phyloP scores from a whole-genome alignment of 2,329 filamentous ascomycete species.

The Colletotrichum gloeosporioides region DNA sequence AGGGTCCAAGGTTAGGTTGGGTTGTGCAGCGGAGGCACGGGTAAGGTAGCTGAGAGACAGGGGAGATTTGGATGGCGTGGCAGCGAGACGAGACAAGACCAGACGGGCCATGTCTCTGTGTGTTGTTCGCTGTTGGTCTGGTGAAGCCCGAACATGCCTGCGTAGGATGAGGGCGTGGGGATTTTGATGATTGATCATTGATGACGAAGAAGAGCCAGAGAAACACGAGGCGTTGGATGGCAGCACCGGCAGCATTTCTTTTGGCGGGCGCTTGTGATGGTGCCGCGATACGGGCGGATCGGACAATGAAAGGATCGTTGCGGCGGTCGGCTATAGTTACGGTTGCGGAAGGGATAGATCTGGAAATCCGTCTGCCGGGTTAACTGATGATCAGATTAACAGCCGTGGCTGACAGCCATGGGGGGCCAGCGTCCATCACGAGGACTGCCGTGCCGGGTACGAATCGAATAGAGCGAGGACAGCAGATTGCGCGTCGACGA shows the following conservation, averaged over 20 bases:
- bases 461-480: background rate
- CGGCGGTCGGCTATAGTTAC: background rate
- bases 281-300: background rate
- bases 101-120: background rate
- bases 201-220: background rate
- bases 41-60: background rate
- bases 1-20: background rate
- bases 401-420: background rate
- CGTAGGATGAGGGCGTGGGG: background rate
- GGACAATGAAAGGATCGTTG: background rate
- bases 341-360: background rate
- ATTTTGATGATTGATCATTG: background rate
- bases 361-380: background rate
- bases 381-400: background rate
- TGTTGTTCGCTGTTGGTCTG: background rate
- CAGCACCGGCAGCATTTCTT: background rate
- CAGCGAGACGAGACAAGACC: slow-evolving; percentile 12
- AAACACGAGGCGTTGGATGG: background rate
- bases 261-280: background rate
- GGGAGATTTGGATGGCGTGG: background rate
- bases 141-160: background rate
- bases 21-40: background rate
- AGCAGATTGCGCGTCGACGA: background rate
- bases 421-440: background rate
- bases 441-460: background rate